Base-by-base conservation (phyloP, 371 early-diverging fungal species). In the Fennellomyces sp. region DNA sequence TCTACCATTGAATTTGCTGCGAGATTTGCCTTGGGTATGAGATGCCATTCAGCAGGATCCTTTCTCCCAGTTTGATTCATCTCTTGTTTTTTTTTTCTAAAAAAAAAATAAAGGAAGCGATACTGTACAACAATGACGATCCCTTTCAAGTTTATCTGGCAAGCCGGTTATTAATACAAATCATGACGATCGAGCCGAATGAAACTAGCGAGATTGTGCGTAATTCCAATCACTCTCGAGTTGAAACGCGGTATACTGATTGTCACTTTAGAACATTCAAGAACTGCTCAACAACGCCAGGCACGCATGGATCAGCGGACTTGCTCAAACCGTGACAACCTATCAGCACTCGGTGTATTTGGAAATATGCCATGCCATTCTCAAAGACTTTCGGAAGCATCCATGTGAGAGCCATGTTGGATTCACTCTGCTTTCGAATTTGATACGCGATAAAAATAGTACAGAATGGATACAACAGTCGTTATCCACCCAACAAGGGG, bases 331-430 rank as follows among this genome's bases (percentile, higher is more conserved):
- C n/a, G n/a, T n/a, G n/a, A n/a, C n/a, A n/a, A n/a, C n/a, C n/a
- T n/a, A n/a, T n/a, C n/a, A n/a, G n/a, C 23, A 26, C 52, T 1
- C 28, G 12, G 3, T 7, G 12, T 52, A 60, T 35, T 51, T 63
- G 49, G 63, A 63, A 28, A 21, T 63, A 36, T 63, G 57, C 29
- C 63, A 63, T 52, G 41, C 45, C 5, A 29, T 63, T 6, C 42
- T 63, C 2, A 63, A 63, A 30, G 27, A 52, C 5, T 42, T 27
- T 25, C 41, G 63, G 4, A 56, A 61, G 36, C 39, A 47, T 4
- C 12, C 6, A 27, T 7, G 11, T 23, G 27, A 28, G 3, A 5
- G 5, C 2, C 47, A 56, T 45, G 13, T 23, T 31, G 55, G 55
- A 33, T 54, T 25, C n/a, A 54, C 55, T 4, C 17, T 54, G 2